Base-by-base conservation (phyloP, 805 yeast genomes). In the Wickerhamomyces tratensis region DNA sequence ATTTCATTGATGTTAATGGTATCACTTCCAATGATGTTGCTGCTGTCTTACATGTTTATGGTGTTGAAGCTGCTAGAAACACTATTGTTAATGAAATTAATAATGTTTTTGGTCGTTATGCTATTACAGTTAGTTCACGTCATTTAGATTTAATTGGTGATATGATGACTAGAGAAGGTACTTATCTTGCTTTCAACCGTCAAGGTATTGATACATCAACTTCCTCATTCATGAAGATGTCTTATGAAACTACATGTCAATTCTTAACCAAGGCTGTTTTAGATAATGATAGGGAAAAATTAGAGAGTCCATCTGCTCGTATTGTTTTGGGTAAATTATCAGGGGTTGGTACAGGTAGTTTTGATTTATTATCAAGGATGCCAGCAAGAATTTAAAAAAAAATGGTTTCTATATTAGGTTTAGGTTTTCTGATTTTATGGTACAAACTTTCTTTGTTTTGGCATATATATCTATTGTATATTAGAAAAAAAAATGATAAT, bases 91-190 rank as follows among this genome's bases (percentile, higher is more conserved):
- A 86, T 57, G 99, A 93, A 72, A 86, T 93, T 62, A 84, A 86
- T 67, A 85, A 86, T 54, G 99, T 93, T 54, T 93, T 93, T 77
- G 86, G 87, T 46, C 88, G 94, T 42, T 93, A 93, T 65, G 98
- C 98, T 56, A 93, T 93, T 59, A 69, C 88, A 46, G 98, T 93
- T 46, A 83, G 93, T 43, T 70, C 78, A 42, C 86, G 98, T 64
- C 99, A 93, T 69, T 78, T 93, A 67, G 98, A 93, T 61, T 77
- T 93, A 62, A 82, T 93, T 63, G 99, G 95, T 50, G 99, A 93
- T 65, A 86, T 86, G 87, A 93, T 93, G 99, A 93, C 99, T 6
- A 80, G 98, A 65, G 98, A 93, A 66, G 99, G 99, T 58, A 77
- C 94, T 2, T 93, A 89, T 61, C 68, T 91, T 60, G 96, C 99